Evolutionary conservation across 768 basidiomycete genomes (phyloP), one percentile per base, ranked within the genome.

Genomic region (Lactifluus echinatus): DNA sequence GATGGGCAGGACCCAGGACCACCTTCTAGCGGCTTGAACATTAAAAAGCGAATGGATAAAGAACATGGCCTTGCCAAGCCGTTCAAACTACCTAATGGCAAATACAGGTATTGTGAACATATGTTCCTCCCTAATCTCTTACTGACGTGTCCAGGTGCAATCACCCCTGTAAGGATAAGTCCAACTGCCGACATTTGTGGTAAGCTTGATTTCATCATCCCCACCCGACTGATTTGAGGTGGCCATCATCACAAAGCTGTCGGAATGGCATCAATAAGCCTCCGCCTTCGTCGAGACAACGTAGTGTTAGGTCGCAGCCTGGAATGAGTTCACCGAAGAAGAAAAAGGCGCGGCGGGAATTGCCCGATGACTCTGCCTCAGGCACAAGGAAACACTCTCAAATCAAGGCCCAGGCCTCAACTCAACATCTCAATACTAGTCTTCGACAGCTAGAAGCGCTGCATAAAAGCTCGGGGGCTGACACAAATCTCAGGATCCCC

Each of bases 151-250:
- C 33, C 39, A 89, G 88, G 49, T 93, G 90, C 65, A 87, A 87
- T 63, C 90, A 93, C 63, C 50, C 76, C 21, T 93, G 90, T 75
- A 88, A 85, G 67, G 82, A 89, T 65, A 92, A 90, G 69, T 70
- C 73, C 4, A 76, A 73, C 42, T 93, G 90, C 66, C 79, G 84
- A 24, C 90, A 93, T 72, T 67, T 83, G 34, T 92, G 90, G 90
- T 89, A 50, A 14, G 61, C 61, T 39, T 42, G 45, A 39, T 44
- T 24, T 28, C 17, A 23, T 37, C 21, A 10, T 47, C 23, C 17
- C 33, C 39, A 55, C 14, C 28, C 8, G 28, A 21, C 44, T 39
- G 21, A 47, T 40, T 39, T 47, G 52, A 58, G 28, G 1, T 2
- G 28, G 33, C 28, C 5, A 28, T 8, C 29, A 36, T 37, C 42